A percentile compares a stretch with the other conserved stretches of the same genome.
Conservation (phyloP, 345 rosid species). For the Syzygium oleosum region DNA sequence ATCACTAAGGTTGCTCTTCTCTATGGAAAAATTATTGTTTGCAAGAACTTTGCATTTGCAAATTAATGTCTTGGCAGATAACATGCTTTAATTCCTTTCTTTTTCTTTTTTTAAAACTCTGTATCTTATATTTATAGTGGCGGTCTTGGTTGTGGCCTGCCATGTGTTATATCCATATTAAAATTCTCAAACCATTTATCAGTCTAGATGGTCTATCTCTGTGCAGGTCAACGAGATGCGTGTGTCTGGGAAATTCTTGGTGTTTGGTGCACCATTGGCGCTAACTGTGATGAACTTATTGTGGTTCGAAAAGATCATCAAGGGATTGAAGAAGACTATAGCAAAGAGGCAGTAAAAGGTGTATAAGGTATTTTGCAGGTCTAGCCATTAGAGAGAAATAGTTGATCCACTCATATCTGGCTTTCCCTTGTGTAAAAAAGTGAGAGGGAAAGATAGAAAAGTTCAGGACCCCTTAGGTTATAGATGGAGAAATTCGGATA, state of each 20-base stretch:
- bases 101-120: neutral
- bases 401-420: no score
- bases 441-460: neutral
- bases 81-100: neutral
- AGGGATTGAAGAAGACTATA: constrained; percentile 47
- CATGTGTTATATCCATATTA: neutral
- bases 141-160: neutral
- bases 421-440: no score
- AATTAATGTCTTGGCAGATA: neutral
- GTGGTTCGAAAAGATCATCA: constrained; percentile 53
- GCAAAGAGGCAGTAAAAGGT: constrained; percentile 33
- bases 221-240: constrained; percentile 32
- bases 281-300: constrained; percentile 41
- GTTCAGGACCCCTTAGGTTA: neutral
- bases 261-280: constrained; percentile 20
- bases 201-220: neutral
- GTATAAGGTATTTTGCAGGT: no score
- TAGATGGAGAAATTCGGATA: neutral
- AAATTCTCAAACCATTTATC: neutral
- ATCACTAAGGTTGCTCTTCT: neutral
- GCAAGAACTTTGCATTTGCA: neutral
- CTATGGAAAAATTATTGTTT: neutral
- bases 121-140: neutral
- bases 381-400: no score
- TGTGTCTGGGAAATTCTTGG: constrained; percentile 19